Percentiles rank a stretch among this genome's conserved stretches.
These are phyloP conservation scores for Kurtzmaniella quercitrusa DNA, from an alignment of 1,139 yeast species.

Conservation along the genomic window DNA sequence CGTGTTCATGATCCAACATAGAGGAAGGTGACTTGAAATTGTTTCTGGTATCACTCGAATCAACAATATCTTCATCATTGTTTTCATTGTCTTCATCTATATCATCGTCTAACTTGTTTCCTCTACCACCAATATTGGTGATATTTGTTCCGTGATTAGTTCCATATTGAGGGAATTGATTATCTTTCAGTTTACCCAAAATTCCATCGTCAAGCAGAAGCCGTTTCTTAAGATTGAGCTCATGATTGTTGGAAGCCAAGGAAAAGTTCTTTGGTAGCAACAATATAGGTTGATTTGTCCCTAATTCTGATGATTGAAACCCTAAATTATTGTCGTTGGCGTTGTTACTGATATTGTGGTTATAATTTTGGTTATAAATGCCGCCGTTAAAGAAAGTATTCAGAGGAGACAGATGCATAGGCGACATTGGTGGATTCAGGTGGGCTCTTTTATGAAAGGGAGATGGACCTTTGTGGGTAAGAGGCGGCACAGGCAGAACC, in stretches of 20 bases:
- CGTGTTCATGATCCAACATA: no score
- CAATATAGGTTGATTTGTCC: conserved; percentile 32
- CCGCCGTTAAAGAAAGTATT: conserved; percentile 2
- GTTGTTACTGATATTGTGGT: neutral
- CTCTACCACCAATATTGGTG: conserved; percentile 19
- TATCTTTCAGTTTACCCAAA: conserved; percentile 6
- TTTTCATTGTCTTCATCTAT: neutral
- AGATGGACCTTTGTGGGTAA: neutral
- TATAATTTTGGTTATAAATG: neutral
- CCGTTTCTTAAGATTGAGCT: conserved; percentile 17
- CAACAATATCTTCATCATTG: neutral
- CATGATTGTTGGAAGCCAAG: conserved; percentile 16
- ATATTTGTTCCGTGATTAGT: conserved; percentile 13
- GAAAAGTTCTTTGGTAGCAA: conserved; percentile 45
- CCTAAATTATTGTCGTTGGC: neutral
- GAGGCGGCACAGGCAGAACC: conserved; percentile 1
- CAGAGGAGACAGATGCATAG: conserved; percentile 10
- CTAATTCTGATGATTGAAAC: neutral
- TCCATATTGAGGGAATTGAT: conserved; percentile 2
- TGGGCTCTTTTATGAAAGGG: conserved; percentile 28
- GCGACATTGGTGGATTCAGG: conserved; percentile 33
- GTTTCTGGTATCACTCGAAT: neutral
- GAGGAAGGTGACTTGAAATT: neutral
- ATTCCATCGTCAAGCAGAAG: conserved; percentile 27
- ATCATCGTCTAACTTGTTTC: conserved; percentile 2